Base-by-base conservation (phyloP, 2,329 filamentous ascomycete species). In the Pestalotiopsis sp. region DNA sequence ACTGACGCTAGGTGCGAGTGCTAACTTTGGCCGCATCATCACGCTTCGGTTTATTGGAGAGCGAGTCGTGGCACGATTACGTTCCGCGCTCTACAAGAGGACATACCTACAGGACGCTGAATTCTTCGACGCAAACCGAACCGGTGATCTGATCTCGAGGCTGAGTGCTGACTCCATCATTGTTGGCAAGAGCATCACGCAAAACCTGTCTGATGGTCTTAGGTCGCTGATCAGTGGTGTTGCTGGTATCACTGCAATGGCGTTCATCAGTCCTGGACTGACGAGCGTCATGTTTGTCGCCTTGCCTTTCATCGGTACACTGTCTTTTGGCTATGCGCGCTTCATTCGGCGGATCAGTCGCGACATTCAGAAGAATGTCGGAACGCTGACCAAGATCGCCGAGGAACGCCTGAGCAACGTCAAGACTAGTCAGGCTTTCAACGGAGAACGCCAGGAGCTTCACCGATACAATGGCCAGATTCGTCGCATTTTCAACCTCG, bases 61-160 rank as follows among this genome's bases (percentile, higher is more conserved):
- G 81, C 89, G 96, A 57, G 96, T 99, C 69, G 96, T 99, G 66
- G 92, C 95, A 12, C 90, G 95, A 73, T 86, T 99, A 67, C 90
- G 96, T 70, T 95, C 95, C 17, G 92, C 94, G 77, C 89, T 99
- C 3, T 99, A 97, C 83, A 90, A 94, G 72, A 90, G 92, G 72
- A 99, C 96, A 0, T 97, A 97, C 74, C 88, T 96, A n/a, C 96
- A 99, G 79, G 96, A 99, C 79, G 96, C 96, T 69, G 96, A 98
- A 77, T 99, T 99, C 83, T 99, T 99, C 77, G 96, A 99, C 78
- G 96, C 96, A 52, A 99, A 99, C 82, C 89, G 96, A 31, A 95
- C 98, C 31, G 96, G 96, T 79, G 96, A 99, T 78, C 84, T 99
- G 74, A 98, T 99, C 76, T 98, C 95, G 49, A 92, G 97, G 49